Percentiles rank a stretch among this genome's conserved stretches.
These are phyloP conservation scores for Arthrobotrys sinensis DNA, from an alignment of 2,329 filamentous ascomycete species.

Conservation along the genomic window DNA sequence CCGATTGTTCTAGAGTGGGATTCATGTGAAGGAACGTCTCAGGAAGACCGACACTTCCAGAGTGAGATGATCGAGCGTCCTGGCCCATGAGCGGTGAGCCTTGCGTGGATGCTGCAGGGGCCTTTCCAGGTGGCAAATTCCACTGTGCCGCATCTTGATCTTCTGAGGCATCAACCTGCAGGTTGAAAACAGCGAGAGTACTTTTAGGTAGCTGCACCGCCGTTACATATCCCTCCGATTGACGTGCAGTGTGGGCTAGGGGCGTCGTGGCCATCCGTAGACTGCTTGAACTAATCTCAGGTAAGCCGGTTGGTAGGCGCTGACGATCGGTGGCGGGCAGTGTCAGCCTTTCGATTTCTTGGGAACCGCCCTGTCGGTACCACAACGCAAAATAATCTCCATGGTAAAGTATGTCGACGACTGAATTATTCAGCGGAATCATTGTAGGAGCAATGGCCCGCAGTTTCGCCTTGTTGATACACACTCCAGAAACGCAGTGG, in stretches of 20 bases:
- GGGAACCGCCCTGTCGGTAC: constrained; percentile 57
- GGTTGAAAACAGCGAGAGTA: constrained; percentile 59
- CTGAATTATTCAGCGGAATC: constrained; percentile 57
- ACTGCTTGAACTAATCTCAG: constrained; percentile 59
- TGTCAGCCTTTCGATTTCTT: constrained; percentile 59
- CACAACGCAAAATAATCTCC: constrained; percentile 59
- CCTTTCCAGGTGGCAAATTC: constrained; percentile 53
- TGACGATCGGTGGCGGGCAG: constrained; percentile 59
- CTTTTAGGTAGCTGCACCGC: constrained; percentile 54
- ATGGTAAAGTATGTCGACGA: constrained; percentile 58
- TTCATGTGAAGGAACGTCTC: constrained; percentile 54
- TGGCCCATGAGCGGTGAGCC: constrained; percentile 58
- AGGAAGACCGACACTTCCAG: constrained; percentile 52
- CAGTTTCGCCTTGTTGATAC: constrained; percentile 54
- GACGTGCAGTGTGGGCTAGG: constrained; percentile 31
- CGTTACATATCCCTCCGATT: constrained; percentile 55
- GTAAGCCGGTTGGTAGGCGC: constrained; percentile 49
- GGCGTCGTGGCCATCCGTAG: constrained; percentile 55
- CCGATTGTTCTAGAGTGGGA: constrained; percentile 38
- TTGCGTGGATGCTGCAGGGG: constrained; percentile 44
- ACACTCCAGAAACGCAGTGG: constrained; percentile 53
- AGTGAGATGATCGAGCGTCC: constrained; percentile 49
- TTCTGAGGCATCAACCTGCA: constrained; percentile 56
- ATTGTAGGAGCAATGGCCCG: constrained; percentile 52
- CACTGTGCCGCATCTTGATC: constrained; percentile 54